Evolutionary conservation across 129 eudicot genomes (phyloP).

Genomic region (Escallonia rubra): DNA sequence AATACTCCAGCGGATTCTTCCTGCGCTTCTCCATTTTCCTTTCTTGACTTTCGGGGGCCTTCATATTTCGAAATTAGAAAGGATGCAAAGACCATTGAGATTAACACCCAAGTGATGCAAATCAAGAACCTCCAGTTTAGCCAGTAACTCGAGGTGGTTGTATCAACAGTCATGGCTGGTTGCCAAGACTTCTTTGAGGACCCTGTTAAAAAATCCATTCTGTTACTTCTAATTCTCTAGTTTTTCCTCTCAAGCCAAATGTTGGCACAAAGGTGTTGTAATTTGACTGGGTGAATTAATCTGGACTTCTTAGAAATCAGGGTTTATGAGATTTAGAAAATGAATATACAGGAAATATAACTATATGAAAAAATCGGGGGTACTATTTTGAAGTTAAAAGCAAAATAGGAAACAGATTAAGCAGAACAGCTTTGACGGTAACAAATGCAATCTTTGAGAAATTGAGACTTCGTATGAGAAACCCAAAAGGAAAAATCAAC

Average conservation of each 20-base stretch:
- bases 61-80: conserved; percentile 70
- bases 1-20: conserved; percentile 51
- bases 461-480: not conserved
- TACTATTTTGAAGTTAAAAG: not conserved
- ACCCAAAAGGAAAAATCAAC: not conserved
- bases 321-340: not conserved
- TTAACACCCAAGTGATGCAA: conserved; percentile 54
- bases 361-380: too few species aligned
- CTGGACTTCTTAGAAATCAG: conserved; percentile 7
- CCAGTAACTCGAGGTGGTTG: conserved; percentile 76
- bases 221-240: not conserved
- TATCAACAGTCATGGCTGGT: conserved; percentile 65
- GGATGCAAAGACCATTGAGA: conserved; percentile 53
- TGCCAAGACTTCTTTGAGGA: conserved; percentile 74
- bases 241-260: not conserved
- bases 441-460: not conserved
- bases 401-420: not conserved
- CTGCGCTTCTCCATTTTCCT: conserved; percentile 22
- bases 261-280: too few species aligned
- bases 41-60: conserved; percentile 31
- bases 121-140: conserved; percentile 77
- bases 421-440: not conserved
- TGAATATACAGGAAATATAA: too few species aligned
- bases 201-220: conserved; percentile 75
- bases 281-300: not conserved